These are phyloP conservation scores for Novymonas esmeraldas DNA, from an alignment of 208 protist species.

Conservation along the genomic window DNA sequence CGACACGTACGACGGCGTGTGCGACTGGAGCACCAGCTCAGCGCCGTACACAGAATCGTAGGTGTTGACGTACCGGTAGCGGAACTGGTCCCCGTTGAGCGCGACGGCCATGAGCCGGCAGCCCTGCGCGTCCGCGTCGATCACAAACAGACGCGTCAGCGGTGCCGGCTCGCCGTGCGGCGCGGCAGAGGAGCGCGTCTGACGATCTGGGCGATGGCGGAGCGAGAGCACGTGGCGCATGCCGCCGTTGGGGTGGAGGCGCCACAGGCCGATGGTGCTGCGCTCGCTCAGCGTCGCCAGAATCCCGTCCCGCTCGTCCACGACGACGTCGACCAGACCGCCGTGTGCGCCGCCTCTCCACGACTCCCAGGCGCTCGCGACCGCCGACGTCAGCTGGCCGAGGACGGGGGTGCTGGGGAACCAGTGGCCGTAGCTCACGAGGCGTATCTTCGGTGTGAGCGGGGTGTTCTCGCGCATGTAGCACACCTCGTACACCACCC, in stretches of 20 bases:
- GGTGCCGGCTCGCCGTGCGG: slow-evolving; percentile 13
- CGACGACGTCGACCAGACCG: slow-evolving; percentile 70
- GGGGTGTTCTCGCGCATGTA: slow-evolving; percentile 76
- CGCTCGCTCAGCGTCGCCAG: slow-evolving; percentile 75
- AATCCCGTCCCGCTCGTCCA: slow-evolving; percentile 61
- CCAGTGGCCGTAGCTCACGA: slow-evolving; percentile 69
- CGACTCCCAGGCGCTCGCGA: slow-evolving; percentile 51
- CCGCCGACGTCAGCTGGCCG: slow-evolving; percentile 49
- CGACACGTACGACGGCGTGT: slow-evolving; percentile 54
- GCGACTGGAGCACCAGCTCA: slow-evolving; percentile 57
- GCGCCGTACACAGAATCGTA: slow-evolving; percentile 37
- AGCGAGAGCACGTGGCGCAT: slow-evolving; percentile 49
- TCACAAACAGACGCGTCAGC: slow-evolving; percentile 74
- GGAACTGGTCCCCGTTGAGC: slow-evolving; percentile 83
- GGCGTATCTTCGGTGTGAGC: slow-evolving; percentile 66
- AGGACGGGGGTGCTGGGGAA: slow-evolving; percentile 54
- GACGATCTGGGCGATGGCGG: slow-evolving; percentile 38
- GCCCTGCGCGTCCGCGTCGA: slow-evolving; percentile 63
- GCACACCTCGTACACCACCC: slow-evolving; percentile 78
- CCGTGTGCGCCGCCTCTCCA: slow-evolving; percentile 52
- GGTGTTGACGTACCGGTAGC: slow-evolving; percentile 70
- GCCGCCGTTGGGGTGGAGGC: slow-evolving; percentile 48
- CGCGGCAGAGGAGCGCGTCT: slow-evolving; percentile 14
- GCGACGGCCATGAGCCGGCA: slow-evolving; percentile 72
- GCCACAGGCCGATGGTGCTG: slow-evolving; percentile 74